Base-by-base conservation (phyloP, 208 protist species). In the Leishmania turanica region DNA sequence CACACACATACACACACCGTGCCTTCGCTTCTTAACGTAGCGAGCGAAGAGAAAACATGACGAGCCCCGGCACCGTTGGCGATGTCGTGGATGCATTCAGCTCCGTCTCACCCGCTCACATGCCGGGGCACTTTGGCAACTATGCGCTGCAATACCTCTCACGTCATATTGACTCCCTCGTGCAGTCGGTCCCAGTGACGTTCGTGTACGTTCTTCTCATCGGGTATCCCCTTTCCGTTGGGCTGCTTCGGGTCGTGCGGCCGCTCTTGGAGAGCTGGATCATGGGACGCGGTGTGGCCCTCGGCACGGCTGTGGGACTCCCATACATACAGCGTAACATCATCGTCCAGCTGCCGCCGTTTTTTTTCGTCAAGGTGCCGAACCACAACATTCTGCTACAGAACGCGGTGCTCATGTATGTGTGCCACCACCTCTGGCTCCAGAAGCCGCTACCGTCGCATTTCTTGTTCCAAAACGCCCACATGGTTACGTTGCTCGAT, bases 171-270 rank as follows among this genome's bases (percentile, higher is more conserved):
- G 27, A 75, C 60, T 40, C 37, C 31, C 3, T 71, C 31, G 77
- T 31, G 37, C 42, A 84, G 34, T 45, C 64, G 13, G 11, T 13
- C 31, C 34, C 72, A 4, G 47, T 75, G 3, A 37, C 66, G 1
- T 51, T 51, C 0, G 42, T 86, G 42, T 86, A 83, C 49, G 51
- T n/a, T 1, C 27, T 82, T 75, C 65, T 86, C 4, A 2, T 90
- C 9, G n/a, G 81, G 37, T 19, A 79, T 3, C 85, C 85, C 31
- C 76, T 91, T 62, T 5, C 89, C 31, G 21, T 58, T 27, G 88
- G 85, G 19, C 7, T 69, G 5, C 9, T 83, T 21, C 84, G 85
- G 7, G 85, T 76, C 3, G 11, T 87, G 27, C 71, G 37, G 21
- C 88, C 88, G 0, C 60, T 86, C 31, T 6, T 86, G 21, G 37